These are phyloP conservation scores for Colletotrichum liriopes DNA, from an alignment of 2,329 filamentous ascomycete species.

Conservation along the genomic window DNA sequence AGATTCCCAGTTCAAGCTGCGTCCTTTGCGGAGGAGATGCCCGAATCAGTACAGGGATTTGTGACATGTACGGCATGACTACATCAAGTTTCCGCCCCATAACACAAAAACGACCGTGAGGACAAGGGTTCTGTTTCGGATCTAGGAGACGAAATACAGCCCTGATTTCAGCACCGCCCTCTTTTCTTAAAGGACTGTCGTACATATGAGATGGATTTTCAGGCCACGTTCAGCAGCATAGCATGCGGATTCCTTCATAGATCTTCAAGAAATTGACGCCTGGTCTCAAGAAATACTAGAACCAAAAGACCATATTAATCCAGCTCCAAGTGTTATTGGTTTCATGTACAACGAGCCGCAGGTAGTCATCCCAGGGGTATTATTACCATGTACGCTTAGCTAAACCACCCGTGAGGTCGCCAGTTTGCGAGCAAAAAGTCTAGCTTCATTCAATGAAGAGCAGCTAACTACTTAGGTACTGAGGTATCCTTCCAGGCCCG, in stretches of 20 bases:
- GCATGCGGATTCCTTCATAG: not conserved
- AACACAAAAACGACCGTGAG: too few species aligned
- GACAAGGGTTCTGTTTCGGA: too few species aligned
- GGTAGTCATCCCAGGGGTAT: not conserved
- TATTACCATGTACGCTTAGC: too few species aligned
- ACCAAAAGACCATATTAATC: not conserved
- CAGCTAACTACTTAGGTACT: slow-evolving; percentile 23
- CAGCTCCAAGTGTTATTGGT: not conserved
- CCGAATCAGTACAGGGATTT: too few species aligned
- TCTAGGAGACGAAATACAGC: not conserved
- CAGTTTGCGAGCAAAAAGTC: slow-evolving; percentile 6
- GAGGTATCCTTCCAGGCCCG: slow-evolving; percentile 36
- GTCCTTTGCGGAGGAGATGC: too few species aligned
- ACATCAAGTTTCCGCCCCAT: too few species aligned
- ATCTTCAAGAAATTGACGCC: too few species aligned
- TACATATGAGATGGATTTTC: not conserved
- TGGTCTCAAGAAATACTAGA: too few species aligned
- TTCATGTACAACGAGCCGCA: not conserved
- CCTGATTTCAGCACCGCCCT: not conserved
- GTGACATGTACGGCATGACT: too few species aligned
- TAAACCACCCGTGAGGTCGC: not conserved
- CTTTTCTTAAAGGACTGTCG: not conserved
- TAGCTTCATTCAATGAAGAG: slow-evolving; percentile 32
- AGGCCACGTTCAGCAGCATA: not conserved
- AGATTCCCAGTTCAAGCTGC: too few species aligned